Conservation (phyloP, 2,329 filamentous ascomycete species). For the Cladophialophora chaetospira region DNA sequence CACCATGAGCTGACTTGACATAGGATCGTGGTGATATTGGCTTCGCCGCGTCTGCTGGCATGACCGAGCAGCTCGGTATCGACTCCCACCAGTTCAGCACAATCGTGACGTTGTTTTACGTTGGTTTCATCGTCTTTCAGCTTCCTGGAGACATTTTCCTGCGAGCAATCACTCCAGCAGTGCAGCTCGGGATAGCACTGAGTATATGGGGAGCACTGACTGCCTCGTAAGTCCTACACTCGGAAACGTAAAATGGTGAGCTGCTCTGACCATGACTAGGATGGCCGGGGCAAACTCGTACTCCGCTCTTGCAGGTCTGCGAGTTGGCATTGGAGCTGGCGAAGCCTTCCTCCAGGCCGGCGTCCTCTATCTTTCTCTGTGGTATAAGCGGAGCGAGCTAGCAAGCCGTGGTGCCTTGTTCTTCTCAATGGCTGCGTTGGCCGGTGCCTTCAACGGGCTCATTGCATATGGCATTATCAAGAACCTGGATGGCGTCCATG, state of each 20-base stretch:
- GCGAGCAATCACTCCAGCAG: background rate
- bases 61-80: constrained; percentile 9
- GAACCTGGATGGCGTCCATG: constrained; percentile 52
- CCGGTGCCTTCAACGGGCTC: constrained; percentile 55
- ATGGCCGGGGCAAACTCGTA: background rate
- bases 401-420: constrained; percentile 48
- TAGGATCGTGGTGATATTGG: constrained; percentile 12
- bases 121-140: constrained; percentile 17
- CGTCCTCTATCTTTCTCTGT: constrained; percentile 27
- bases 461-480: constrained; percentile 52
- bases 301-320: background rate
- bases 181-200: constrained; percentile 6
- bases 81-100: background rate
- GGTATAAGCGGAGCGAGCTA: constrained; percentile 47
- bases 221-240: constrained; percentile 5
- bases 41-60: constrained; percentile 8
- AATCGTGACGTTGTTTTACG: constrained; percentile 1
- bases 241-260: too few species aligned
- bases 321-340: background rate
- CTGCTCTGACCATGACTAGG: background rate
- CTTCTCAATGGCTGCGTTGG: constrained; percentile 50
- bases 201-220: background rate
- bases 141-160: constrained; percentile 6
- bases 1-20: too few species aligned
- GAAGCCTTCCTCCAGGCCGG: constrained; percentile 20